Evolutionary conservation across 1,284 basidiomycete species (phyloP).

Genomic region (Melampsora americana): DNA sequence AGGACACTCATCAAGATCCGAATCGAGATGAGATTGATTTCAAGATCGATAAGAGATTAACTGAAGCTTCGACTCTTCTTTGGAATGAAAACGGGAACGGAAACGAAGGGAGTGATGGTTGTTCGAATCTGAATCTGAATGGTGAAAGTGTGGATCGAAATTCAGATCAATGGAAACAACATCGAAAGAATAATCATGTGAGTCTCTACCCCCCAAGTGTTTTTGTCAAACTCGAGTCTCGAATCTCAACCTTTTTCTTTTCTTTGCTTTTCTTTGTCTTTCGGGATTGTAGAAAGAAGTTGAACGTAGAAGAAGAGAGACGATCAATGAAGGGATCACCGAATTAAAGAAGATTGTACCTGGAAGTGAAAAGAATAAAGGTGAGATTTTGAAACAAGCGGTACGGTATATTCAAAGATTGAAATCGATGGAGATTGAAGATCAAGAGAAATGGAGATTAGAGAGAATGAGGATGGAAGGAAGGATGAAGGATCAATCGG

Average conservation of each 20-base stretch:
- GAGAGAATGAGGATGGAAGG: conserved; percentile 91
- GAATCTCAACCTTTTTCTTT: neutral
- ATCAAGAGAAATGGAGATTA: conserved; percentile 86
- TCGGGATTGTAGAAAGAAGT: conserved; percentile 80
- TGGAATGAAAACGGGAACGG: neutral
- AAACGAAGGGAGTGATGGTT: neutral
- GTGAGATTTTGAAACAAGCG: conserved; percentile 76
- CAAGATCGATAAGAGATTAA: neutral
- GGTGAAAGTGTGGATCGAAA: neutral
- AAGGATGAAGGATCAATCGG: conserved; percentile 54
- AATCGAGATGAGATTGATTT: neutral
- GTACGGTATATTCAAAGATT: conserved; percentile 84
- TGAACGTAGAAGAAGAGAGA: conserved; percentile 83
- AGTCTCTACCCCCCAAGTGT: conserved; percentile 54
- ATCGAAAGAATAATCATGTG: conserved; percentile 80
- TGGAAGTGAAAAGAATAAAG: conserved; percentile 82
- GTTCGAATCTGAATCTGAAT: neutral
- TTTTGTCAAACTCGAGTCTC: no score
- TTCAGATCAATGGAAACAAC: conserved; percentile 67
- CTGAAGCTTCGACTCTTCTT: neutral
- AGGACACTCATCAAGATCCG: neutral
- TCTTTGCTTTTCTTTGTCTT: neutral
- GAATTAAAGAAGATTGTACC: conserved; percentile 85
- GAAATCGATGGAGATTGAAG: conserved; percentile 81
- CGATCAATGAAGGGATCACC: conserved; percentile 94